Conservation (phyloP, 345 rosid genomes). For the Turnera subulata region DNA sequence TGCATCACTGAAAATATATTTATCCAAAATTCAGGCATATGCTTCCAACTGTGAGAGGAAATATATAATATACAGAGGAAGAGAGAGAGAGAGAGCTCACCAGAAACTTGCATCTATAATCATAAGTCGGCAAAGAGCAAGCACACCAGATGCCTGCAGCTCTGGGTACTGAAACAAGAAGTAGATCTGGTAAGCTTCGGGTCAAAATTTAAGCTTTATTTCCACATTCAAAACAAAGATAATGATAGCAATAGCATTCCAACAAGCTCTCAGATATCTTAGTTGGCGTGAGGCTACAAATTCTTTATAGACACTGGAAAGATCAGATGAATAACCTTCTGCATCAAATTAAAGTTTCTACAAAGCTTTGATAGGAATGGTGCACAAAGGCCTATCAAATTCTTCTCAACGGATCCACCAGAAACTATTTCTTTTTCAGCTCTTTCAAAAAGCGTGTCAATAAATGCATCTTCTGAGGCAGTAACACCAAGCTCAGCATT, state of each 20-base stretch:
- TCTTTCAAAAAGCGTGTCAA: constrained; percentile 81
- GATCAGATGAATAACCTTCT: constrained; percentile 47
- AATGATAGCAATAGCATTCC: no score
- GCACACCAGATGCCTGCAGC: constrained; percentile 94
- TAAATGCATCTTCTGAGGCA: constrained; percentile 85
- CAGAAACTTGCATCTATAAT: constrained; percentile 85
- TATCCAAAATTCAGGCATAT: constrained; percentile 21
- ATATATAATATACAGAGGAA: not conserved
- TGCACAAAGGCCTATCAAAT: constrained; percentile 78
- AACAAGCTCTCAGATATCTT: no score
- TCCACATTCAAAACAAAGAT: not conserved
- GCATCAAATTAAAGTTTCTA: constrained; percentile 77
- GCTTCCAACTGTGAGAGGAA: not conserved
- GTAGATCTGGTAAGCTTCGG: constrained; percentile 1
- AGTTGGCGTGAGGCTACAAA: no score
- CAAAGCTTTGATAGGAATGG: constrained; percentile 86
- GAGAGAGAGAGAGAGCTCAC: constrained; percentile 34
- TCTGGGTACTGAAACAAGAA: constrained; percentile 48
- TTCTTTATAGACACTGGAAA: not conserved
- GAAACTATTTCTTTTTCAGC: constrained; percentile 90
- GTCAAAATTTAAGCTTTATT: not conserved
- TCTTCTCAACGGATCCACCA: constrained; percentile 51
- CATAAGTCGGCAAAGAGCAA: constrained; percentile 90
- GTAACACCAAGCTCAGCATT: constrained; percentile 92
- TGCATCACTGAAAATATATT: constrained; percentile 55